phyloP scores from a whole-genome alignment of 352 stramenopile genomes.

The Elongisporangium prolatum region DNA sequence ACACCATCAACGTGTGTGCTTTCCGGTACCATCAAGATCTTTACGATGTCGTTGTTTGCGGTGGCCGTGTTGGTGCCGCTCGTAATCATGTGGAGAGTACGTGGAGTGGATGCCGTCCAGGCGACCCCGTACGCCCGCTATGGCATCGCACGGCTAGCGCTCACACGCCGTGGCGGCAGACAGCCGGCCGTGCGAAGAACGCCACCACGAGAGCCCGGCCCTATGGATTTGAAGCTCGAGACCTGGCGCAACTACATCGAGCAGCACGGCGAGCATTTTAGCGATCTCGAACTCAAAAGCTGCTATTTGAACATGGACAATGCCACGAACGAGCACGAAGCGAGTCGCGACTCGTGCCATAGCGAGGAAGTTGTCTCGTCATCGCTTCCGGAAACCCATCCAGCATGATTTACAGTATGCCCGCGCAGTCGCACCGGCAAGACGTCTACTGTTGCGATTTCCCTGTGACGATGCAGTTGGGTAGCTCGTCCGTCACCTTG shows the following conservation, averaged over 20 bases:
- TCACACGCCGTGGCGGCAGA: background rate
- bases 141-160: background rate
- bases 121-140: background rate
- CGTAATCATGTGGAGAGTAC: conserved; percentile 5
- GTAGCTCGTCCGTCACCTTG: background rate
- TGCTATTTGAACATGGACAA: conserved; percentile 25
- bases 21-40: conserved; percentile 4
- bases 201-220: background rate
- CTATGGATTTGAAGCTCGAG: conserved; percentile 20
- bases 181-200: conserved; percentile 3
- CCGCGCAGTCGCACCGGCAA: background rate
- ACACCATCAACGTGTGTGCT: conserved; percentile 5
- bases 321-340: background rate
- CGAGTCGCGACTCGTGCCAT: background rate
- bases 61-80: conserved; percentile 22
- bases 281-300: conserved; percentile 26
- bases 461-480: background rate
- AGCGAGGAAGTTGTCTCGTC: background rate
- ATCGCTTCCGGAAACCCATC: background rate
- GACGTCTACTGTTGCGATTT: background rate
- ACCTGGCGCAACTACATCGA: conserved; percentile 30
- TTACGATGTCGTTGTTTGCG: conserved; percentile 16
- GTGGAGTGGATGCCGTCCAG: background rate
- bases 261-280: conserved; percentile 25
- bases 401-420: background rate